phyloP scores from a whole-genome alignment of 1,139 yeast genomes.

The Hyphopichia fennica region DNA sequence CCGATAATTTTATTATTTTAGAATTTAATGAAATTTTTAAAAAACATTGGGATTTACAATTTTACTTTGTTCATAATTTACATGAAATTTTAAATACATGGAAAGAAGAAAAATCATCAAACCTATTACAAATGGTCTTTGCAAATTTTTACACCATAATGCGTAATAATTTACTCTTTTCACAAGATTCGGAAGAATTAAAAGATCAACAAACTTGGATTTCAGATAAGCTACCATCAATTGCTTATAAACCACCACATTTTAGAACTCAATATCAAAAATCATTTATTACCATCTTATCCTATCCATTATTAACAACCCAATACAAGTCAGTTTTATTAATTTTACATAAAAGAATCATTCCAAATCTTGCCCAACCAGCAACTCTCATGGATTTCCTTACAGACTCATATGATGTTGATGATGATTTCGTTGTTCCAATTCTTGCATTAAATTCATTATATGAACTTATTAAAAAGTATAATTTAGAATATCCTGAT shows the following conservation, averaged over 20 bases:
- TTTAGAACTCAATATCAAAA: conserved; percentile 72
- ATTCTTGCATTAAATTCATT: conserved; percentile 84
- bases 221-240: conserved; percentile 49
- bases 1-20: conserved; percentile 53
- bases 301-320: conserved; percentile 44
- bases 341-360: conserved; percentile 77
- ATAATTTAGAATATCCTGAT: conserved; percentile 90
- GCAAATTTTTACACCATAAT: conserved; percentile 42
- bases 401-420: conserved; percentile 73
- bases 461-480: conserved; percentile 77
- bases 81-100: conserved; percentile 21
- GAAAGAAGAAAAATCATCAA: conserved; percentile 16
- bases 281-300: conserved; percentile 59
- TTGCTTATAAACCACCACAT: conserved; percentile 52
- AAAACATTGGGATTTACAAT: conserved; percentile 65
- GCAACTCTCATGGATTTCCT: conserved; percentile 88
- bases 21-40: conserved; percentile 60
- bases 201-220: conserved; percentile 35
- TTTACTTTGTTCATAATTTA: conserved; percentile 50
- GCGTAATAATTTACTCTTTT: conserved; percentile 27
- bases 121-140: conserved; percentile 25
- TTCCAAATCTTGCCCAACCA: conserved; percentile 80
- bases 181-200: conserved; percentile 24
- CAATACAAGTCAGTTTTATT: conserved; percentile 73
- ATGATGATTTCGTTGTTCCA: conserved; percentile 68